Conservation (phyloP, 345 rosid species). For the Gossypium longicalyx region DNA sequence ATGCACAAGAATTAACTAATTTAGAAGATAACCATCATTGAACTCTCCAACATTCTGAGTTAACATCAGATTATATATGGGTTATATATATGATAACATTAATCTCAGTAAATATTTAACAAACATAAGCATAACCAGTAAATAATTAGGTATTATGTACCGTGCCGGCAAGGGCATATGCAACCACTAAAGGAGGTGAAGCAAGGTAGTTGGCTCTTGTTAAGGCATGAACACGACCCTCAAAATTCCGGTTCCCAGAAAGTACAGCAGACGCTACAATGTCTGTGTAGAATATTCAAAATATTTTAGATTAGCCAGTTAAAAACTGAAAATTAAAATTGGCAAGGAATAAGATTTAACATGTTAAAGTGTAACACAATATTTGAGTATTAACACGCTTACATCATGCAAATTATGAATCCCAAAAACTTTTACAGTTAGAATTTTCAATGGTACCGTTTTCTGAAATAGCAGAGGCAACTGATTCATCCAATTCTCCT, state of each 20-base stretch:
- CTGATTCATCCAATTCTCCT: slow-evolving; percentile 89
- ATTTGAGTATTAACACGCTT: not conserved
- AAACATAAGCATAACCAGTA: not conserved
- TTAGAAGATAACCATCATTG: not conserved
- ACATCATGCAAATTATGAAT: not conserved
- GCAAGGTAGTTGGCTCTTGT: slow-evolving; percentile 99
- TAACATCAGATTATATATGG: not conserved
- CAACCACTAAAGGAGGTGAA: slow-evolving; percentile 97
- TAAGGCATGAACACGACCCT: slow-evolving; percentile 95
- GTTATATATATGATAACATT: not conserved
- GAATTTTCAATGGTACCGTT: slow-evolving; percentile 49
- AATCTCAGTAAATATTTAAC: not conserved
- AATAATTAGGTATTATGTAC: slow-evolving; percentile 32
- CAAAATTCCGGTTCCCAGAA: slow-evolving; percentile 96
- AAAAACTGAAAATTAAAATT: slow-evolving; percentile 6
- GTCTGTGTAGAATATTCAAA: slow-evolving; percentile 41
- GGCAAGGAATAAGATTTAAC: not conserved
- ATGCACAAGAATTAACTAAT: not conserved
- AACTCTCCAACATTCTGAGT: not conserved
- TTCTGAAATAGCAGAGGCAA: slow-evolving; percentile 86
- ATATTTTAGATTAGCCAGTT: not conserved
- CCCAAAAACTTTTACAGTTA: not conserved
- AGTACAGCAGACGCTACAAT: slow-evolving; percentile 93
- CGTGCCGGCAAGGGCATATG: slow-evolving; percentile 99
- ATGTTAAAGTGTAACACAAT: not conserved